These are phyloP conservation scores for Lasiodiplodia citricola DNA, from an alignment of 2,329 filamentous ascomycete species.

Conservation along the genomic window DNA sequence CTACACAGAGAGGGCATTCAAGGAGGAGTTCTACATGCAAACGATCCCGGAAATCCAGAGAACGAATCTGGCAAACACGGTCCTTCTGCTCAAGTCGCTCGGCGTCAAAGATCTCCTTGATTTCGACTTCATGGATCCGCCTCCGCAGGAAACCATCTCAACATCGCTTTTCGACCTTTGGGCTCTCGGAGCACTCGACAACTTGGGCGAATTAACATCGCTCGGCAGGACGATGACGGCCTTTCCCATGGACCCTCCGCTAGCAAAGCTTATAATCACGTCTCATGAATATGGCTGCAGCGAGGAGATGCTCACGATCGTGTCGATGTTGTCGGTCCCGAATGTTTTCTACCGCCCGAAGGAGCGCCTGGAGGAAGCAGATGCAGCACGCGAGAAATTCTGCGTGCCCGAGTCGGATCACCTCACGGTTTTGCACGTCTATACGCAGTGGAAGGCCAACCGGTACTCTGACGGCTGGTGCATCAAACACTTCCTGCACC, in stretches of 20 bases:
- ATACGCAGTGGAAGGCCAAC: slow-evolving; percentile 92
- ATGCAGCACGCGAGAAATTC: slow-evolving; percentile 94
- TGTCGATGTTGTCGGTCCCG: slow-evolving; percentile 96
- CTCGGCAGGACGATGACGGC: slow-evolving; percentile 93
- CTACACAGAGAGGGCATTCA: slow-evolving; percentile 92
- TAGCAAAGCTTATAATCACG: slow-evolving; percentile 93
- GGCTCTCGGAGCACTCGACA: slow-evolving; percentile 92
- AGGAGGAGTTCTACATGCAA: slow-evolving; percentile 94
- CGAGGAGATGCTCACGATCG: slow-evolving; percentile 98
- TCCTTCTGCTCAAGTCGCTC: slow-evolving; percentile 90
- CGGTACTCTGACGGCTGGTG: slow-evolving; percentile 92
- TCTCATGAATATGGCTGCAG: slow-evolving; percentile 88
- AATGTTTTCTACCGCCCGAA: slow-evolving; percentile 97
- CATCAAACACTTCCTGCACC: slow-evolving; percentile 87
- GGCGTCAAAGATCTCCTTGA: slow-evolving; percentile 93
- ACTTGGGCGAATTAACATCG: slow-evolving; percentile 86
- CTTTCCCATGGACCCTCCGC: slow-evolving; percentile 96
- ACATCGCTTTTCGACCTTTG: slow-evolving; percentile 97
- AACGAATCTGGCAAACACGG: slow-evolving; percentile 93
- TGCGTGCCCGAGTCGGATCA: slow-evolving; percentile 98
- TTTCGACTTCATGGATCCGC: slow-evolving; percentile 99
- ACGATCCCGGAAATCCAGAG: slow-evolving; percentile 98
- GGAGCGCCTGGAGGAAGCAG: slow-evolving; percentile 94
- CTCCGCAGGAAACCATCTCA: slow-evolving; percentile 95
- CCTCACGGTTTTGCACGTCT: slow-evolving; percentile 92